A percentile compares a stretch with the other conserved stretches of the same genome.
These are phyloP conservation scores for Xylaria sp. DNA, from an alignment of 2,329 filamentous ascomycete genomes.

Conservation along the genomic window DNA sequence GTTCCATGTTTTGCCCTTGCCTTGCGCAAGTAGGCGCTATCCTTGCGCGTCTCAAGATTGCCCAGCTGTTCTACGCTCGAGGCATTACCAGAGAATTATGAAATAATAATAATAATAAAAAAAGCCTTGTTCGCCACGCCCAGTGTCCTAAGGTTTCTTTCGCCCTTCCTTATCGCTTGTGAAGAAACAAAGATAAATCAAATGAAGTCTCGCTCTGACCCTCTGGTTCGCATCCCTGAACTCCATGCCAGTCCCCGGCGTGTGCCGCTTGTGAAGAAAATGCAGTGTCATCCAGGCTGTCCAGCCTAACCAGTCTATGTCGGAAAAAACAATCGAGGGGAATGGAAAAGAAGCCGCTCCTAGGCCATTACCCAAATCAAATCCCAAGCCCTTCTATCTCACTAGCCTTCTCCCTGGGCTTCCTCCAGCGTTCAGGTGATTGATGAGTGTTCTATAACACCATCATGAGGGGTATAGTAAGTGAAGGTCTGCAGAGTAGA, in stretches of 20 bases:
- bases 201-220: constrained; percentile 21
- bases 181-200: constrained; percentile 24
- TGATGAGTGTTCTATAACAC: constrained; percentile 13
- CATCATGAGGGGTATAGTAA: neutral
- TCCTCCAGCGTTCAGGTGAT: neutral
- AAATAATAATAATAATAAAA: constrained; percentile 5
- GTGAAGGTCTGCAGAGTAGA: constrained; percentile 7
- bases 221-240: constrained; percentile 28
- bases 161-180: constrained; percentile 20
- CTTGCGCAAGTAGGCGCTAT: constrained; percentile 11
- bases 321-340: constrained; percentile 31
- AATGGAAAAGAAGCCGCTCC: constrained; percentile 22
- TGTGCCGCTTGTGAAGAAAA: constrained; percentile 36
- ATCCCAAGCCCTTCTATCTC: neutral
- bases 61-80: constrained; percentile 31
- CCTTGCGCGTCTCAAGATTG: constrained; percentile 28
- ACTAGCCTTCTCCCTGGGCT: constrained; percentile 6
- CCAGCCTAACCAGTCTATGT: constrained; percentile 42
- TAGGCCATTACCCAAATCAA: constrained; percentile 28
- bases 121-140: constrained; percentile 21
- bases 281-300: constrained; percentile 37
- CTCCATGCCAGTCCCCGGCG: constrained; percentile 34
- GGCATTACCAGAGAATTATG: constrained; percentile 22
- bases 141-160: constrained; percentile 10
- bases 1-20: constrained; percentile 18